Evolutionary conservation across 345 rosid species (phyloP).

Genomic region (Orychophragmus violaceus): DNA sequence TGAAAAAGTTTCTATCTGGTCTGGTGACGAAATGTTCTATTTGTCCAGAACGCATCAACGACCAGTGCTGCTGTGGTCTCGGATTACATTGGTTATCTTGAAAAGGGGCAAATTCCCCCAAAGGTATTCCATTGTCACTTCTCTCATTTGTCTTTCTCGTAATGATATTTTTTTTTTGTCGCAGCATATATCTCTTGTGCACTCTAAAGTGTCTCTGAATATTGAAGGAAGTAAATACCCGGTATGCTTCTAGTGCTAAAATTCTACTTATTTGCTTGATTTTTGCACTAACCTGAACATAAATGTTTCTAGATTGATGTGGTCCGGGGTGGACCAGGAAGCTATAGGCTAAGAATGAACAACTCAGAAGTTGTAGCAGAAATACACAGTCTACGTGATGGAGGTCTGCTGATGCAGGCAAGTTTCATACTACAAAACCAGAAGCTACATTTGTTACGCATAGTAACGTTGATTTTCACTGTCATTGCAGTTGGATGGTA

Average conservation of each 20-base stretch:
- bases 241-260: slow-evolving; percentile 39
- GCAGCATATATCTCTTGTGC: slow-evolving; percentile 96
- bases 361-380: slow-evolving; percentile 89
- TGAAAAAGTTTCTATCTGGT: slow-evolving; percentile 8
- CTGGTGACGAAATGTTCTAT: slow-evolving; percentile 9
- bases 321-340: slow-evolving; percentile 93
- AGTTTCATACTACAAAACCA: slow-evolving; percentile 15
- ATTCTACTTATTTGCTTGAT: not conserved
- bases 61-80: slow-evolving; percentile 96
- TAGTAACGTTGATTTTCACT: not conserved
- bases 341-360: slow-evolving; percentile 84
- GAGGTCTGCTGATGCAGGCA: slow-evolving; percentile 99
- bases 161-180: slow-evolving; percentile 15
- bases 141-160: not conserved
- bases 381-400: slow-evolving; percentile 97
- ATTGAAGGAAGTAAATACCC: slow-evolving; percentile 99
- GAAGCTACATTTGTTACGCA: not conserved
- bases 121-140: slow-evolving; percentile 47
- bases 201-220: slow-evolving; percentile 92
- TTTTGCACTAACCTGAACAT: not conserved
- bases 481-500: slow-evolving; percentile 78
- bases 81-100: slow-evolving; percentile 94
- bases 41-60: slow-evolving; percentile 84
- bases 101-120: slow-evolving; percentile 99
- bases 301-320: slow-evolving; percentile 62